Base-by-base conservation (phyloP, 2,329 filamentous ascomycete genomes). In the Xenoacremonium recifei region DNA sequence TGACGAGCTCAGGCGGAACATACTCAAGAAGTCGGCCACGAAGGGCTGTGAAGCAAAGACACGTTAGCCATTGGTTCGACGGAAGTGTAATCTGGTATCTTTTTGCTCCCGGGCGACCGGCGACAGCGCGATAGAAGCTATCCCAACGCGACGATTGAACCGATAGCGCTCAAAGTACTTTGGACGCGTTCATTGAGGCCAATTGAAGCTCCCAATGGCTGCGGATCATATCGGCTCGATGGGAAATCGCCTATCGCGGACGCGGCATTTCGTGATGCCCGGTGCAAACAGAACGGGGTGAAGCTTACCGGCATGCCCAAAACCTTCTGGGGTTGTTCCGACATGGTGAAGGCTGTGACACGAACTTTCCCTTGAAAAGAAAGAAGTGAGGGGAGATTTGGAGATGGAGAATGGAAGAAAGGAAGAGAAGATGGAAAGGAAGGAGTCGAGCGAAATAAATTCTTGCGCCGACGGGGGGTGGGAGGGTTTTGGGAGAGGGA, bases 21-120 rank as follows among this genome's bases (percentile, higher is more conserved):
- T 95, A 95, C 90, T 97, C 84, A 97, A 71, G 84, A 97, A 97
- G 80, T 97, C 92, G 69, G 95, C 89, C 70, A 96, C 68, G 82
- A 97, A 97, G 72, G 89, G 88, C 85, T 95, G 66, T 54, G n/a
- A 48, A 44, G 30, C 49, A 42, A 53, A 50, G 39, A 48, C 39
- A 49, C 30, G 48, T 58, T 58, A 58, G 55, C 46, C 16, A 40
- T 46, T 47, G 40, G 17, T 33, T 35, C 27, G 33, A 34, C 12
- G 10, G 23, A 15, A 18, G 21, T 19, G 7, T 15, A 27, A 6
- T 17, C 7, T 16, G 9, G 18, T n/a, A 23, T 30, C n/a, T n/a
- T n/a, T n/a, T n/a, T 25, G 25, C 25, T 34, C 44, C 32, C 42
- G 15, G 32, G 18, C 19, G 13, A 42, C 21, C 21, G 37, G 33